phyloP scores from a whole-genome alignment of 2,329 filamentous ascomycete species.

The Beauveria australis region DNA sequence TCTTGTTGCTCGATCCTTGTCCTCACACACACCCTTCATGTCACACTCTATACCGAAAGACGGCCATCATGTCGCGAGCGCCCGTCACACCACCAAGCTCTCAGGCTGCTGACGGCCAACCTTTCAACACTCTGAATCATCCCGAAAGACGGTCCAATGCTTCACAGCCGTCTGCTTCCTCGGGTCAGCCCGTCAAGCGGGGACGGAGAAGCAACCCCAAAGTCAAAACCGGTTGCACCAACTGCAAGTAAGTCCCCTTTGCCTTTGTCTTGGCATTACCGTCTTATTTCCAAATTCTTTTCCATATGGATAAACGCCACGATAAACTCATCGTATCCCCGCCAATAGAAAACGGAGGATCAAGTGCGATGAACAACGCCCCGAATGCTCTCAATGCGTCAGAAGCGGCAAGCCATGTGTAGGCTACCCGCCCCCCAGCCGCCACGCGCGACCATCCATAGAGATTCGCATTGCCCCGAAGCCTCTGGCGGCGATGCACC shows the following conservation, averaged over 20 bases:
- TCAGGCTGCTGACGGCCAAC: neutral
- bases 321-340: conserved; percentile 6
- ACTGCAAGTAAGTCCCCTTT: conserved; percentile 53
- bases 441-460: conserved; percentile 36
- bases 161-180: conserved; percentile 6
- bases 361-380: conserved; percentile 58
- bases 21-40: neutral
- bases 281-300: neutral
- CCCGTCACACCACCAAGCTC: neutral
- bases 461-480: conserved; percentile 44
- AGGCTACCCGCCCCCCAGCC: conserved; percentile 53
- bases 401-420: conserved; percentile 50
- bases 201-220: conserved; percentile 49
- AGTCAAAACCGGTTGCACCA: conserved; percentile 58
- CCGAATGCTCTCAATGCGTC: conserved; percentile 51
- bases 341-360: conserved; percentile 47
- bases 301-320: neutral
- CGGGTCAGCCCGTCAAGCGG: conserved; percentile 25
- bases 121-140: too few relatives aligned
- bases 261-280: neutral
- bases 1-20: neutral
- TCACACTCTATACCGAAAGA: neutral
- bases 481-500: conserved; percentile 23
- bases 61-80: neutral
- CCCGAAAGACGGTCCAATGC: neutral